These are phyloP conservation scores for Naganishia antarctica DNA, from an alignment of 768 basidiomycete genomes.

Conservation along the genomic window DNA sequence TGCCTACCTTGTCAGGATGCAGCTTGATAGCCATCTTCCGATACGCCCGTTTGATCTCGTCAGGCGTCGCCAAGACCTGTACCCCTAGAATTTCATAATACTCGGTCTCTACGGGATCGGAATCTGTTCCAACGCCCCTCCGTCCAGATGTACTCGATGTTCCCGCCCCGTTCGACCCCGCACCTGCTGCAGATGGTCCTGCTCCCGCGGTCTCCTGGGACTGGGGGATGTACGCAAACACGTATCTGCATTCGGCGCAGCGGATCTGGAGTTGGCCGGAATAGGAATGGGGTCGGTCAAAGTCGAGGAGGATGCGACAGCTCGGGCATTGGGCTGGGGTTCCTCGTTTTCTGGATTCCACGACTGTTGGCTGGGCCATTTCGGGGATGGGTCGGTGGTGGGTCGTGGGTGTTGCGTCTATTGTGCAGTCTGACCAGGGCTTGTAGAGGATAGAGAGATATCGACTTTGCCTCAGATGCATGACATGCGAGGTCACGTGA, in stretches of 20 bases:
- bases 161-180: constrained; percentile 21
- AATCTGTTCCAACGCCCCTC: constrained; percentile 41
- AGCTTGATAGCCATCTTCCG: constrained; percentile 47
- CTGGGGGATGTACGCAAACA: constrained; percentile 22
- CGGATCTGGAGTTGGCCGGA: constrained; percentile 43
- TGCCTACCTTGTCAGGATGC: constrained; percentile 43
- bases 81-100: constrained; percentile 48
- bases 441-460: too few species aligned
- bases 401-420: too few species aligned
- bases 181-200: constrained; percentile 6
- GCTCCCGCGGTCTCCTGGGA: neutral
- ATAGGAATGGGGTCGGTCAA: constrained; percentile 45
- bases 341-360: constrained; percentile 45
- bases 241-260: constrained; percentile 37
- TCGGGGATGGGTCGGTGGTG: too few species aligned
- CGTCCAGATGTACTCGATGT: neutral
- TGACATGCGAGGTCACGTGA: too few species aligned
- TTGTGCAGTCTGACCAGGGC: too few species aligned
- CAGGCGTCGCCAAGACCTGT: constrained; percentile 42
- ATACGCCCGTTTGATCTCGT: constrained; percentile 49
- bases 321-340: constrained; percentile 44
- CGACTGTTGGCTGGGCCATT: constrained; percentile 39
- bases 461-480: too few species aligned
- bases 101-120: constrained; percentile 46
- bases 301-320: constrained; percentile 42